A percentile compares a stretch with the other conserved stretches of the same genome.
These are phyloP conservation scores for Raffaelea ambrosiae DNA, from an alignment of 2,329 filamentous ascomycete species.

Conservation along the genomic window DNA sequence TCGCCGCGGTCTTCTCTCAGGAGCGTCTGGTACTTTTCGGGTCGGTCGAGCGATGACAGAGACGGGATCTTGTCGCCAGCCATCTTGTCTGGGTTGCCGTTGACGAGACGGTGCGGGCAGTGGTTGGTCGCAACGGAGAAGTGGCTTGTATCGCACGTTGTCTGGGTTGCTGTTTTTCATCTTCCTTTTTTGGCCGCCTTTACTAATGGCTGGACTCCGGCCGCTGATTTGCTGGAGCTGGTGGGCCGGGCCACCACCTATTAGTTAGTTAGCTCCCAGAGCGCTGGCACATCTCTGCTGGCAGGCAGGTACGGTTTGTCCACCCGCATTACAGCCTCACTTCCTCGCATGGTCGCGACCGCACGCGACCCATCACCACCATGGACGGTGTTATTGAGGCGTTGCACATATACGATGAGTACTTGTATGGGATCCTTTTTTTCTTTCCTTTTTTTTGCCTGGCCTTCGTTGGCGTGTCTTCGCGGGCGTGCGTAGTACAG, in stretches of 20 bases:
- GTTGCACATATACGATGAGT: slow-evolving; percentile 93
- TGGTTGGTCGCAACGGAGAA: neutral
- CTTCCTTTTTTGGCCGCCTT: no score
- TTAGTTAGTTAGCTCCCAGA: no score
- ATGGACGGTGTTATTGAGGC: slow-evolving; percentile 90
- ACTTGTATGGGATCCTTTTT: slow-evolving; percentile 55
- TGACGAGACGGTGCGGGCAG: neutral
- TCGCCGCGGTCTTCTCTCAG: slow-evolving; percentile 48
- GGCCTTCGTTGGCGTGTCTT: neutral
- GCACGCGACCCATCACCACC: slow-evolving; percentile 17
- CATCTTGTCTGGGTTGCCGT: slow-evolving; percentile 27
- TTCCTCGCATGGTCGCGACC: neutral
- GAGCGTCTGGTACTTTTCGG: slow-evolving; percentile 52
- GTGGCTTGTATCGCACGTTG: no score
- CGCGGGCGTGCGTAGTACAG: no score
- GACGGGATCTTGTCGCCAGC: slow-evolving; percentile 39
- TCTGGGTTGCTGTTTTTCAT: no score
- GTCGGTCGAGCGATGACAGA: slow-evolving; percentile 46
- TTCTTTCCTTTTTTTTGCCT: neutral
- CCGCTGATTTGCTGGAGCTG: no score
- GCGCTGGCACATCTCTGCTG: no score
- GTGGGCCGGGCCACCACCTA: no score
- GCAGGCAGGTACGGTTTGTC: no score
- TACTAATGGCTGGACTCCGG: no score
- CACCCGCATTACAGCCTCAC: no score